A percentile compares a stretch with the other conserved stretches of the same genome.
phyloP scores from a whole-genome alignment of 352 stramenopile species.

The Nothophytophthora sp. region DNA sequence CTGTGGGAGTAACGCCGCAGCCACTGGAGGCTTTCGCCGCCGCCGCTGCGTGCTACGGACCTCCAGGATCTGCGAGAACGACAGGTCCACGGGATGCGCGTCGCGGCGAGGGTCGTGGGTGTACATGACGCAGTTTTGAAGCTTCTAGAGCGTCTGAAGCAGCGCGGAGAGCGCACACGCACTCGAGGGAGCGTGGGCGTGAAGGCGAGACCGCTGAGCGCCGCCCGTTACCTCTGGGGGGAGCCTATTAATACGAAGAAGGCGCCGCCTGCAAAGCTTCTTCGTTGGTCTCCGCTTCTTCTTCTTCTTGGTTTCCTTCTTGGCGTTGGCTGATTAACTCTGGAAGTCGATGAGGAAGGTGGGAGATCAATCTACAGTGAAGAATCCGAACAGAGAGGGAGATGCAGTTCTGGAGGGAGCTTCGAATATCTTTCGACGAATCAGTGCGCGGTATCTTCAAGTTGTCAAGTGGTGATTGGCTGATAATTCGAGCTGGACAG shows the following conservation, averaged over 20 bases:
- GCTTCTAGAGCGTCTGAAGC: constrained; percentile 9
- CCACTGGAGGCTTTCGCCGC: constrained; percentile 17
- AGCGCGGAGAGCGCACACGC: background rate
- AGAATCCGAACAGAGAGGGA: background rate
- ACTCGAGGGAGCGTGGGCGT: background rate
- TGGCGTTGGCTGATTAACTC: background rate
- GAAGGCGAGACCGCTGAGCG: background rate
- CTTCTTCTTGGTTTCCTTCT: background rate
- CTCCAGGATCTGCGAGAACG: constrained; percentile 83
- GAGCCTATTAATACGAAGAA: constrained; percentile 1
- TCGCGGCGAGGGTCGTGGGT: constrained; percentile 29
- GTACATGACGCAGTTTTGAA: constrained; percentile 36
- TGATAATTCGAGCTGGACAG: too few relatives aligned
- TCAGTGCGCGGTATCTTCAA: background rate
- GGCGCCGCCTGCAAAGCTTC: background rate
- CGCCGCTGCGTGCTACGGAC: constrained; percentile 47
- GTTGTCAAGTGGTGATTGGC: constrained; percentile 11
- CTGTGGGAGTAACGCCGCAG: background rate
- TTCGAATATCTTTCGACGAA: background rate
- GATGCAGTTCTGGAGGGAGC: background rate
- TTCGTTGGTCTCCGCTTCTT: background rate
- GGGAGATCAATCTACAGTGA: background rate
- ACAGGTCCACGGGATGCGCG: constrained; percentile 57
- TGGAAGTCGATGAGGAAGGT: too few relatives aligned
- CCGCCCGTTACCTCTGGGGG: background rate